Percentiles rank a stretch among this genome's conserved stretches.
These are phyloP conservation scores for Diaporthe ilicicola DNA, from an alignment of 2,329 filamentous ascomycete genomes.

Conservation along the genomic window DNA sequence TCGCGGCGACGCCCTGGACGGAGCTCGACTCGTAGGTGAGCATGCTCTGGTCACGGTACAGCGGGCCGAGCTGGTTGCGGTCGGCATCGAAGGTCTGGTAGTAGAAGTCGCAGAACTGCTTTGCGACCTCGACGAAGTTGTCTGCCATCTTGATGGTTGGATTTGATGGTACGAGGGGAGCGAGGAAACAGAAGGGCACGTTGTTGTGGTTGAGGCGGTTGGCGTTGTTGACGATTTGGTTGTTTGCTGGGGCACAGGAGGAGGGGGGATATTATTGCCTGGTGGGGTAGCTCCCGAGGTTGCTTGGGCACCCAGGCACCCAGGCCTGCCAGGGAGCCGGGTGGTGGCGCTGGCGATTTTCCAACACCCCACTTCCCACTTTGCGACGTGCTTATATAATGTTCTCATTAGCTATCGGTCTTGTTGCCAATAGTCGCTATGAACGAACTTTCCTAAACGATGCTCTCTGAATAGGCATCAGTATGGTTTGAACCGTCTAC, in stretches of 20 bases:
- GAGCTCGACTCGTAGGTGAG: conserved; percentile 74
- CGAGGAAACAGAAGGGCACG: not conserved
- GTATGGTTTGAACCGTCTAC: too few species aligned
- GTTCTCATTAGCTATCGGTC: too few species aligned
- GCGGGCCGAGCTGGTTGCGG: conserved; percentile 61
- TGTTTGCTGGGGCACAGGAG: not conserved
- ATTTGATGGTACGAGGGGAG: not conserved
- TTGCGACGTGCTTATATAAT: not conserved
- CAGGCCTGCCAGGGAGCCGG: conserved; percentile 1
- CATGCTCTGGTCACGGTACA: conserved; percentile 77
- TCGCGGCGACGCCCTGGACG: conserved; percentile 62
- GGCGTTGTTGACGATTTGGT: not conserved
- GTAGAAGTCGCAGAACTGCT: conserved; percentile 53
- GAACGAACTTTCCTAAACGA: too few species aligned
- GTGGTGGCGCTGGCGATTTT: not conserved
- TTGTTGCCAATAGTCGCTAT: too few species aligned
- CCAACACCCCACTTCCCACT: too few species aligned
- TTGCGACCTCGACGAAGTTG: conserved; percentile 35
- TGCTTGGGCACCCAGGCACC: conserved; percentile 11
- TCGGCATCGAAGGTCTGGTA: conserved; percentile 75
- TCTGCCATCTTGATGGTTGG: conserved; percentile 32
- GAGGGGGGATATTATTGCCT: not conserved
- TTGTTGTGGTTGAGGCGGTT: not conserved
- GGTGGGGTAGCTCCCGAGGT: conserved; percentile 11
- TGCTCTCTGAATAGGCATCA: too few species aligned